Evolutionary conservation across 2,329 filamentous ascomycete species (phyloP).

Genomic region (Knufia fluminis): DNA sequence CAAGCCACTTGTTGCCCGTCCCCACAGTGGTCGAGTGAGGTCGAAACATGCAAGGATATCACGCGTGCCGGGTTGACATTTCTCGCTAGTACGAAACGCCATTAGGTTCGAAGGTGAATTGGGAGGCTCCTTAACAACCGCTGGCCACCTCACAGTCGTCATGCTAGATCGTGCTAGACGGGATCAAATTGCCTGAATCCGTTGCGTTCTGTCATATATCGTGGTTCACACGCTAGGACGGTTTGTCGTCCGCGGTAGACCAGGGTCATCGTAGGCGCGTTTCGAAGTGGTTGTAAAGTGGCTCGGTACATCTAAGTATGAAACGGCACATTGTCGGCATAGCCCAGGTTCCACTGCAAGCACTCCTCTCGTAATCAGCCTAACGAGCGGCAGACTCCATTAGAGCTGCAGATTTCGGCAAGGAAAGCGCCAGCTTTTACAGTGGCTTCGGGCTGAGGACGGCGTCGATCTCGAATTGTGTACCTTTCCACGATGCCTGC

Average conservation of each 20-base stretch:
- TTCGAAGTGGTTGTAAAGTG: slow-evolving; percentile 7
- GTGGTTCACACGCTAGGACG: not conserved
- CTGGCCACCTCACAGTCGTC: slow-evolving; percentile 4
- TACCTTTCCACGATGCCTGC: not conserved
- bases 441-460: not conserved
- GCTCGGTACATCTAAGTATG: not conserved
- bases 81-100: not conserved
- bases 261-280: slow-evolving; percentile 7
- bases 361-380: not conserved
- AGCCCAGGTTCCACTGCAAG: not conserved
- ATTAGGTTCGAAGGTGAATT: not conserved
- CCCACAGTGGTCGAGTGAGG: not conserved
- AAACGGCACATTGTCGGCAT: slow-evolving; percentile 3
- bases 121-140: slow-evolving; percentile 1
- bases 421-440: not conserved
- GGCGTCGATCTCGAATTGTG: not conserved
- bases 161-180: not conserved
- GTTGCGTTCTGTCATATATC: not conserved
- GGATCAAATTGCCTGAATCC: not conserved
- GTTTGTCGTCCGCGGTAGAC: not conserved
- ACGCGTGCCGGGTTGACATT: not conserved
- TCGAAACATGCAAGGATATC: slow-evolving; percentile 6
- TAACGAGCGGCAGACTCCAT: slow-evolving; percentile 4
- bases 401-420: not conserved
- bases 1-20: not conserved